phyloP scores from a whole-genome alignment of 2,329 filamentous ascomycete genomes.

The Botrytis paeoniae region DNA sequence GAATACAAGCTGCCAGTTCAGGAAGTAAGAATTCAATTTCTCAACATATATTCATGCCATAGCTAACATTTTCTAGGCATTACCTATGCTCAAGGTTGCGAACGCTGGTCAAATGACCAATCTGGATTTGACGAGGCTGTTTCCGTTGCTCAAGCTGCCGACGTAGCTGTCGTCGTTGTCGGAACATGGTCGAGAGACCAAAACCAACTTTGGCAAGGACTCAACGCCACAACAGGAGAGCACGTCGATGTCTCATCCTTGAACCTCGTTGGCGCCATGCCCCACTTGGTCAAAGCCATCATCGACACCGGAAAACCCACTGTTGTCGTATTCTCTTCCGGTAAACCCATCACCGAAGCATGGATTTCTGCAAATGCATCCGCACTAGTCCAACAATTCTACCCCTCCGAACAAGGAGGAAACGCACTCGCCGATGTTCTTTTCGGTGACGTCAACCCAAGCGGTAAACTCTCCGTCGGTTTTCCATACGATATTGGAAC shows the following conservation, averaged over 20 bases:
- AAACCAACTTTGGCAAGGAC: slow-evolving; percentile 63
- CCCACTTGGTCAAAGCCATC: slow-evolving; percentile 62
- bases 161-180: slow-evolving; percentile 70
- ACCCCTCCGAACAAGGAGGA: slow-evolving; percentile 76
- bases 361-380: slow-evolving; percentile 66
- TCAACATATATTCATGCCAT: neutral
- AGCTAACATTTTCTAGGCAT: slow-evolving; percentile 39
- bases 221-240: slow-evolving; percentile 74
- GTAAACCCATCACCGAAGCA: slow-evolving; percentile 69
- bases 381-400: slow-evolving; percentile 71
- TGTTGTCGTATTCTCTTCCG: slow-evolving; percentile 80
- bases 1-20: slow-evolving; percentile 59
- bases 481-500: slow-evolving; percentile 67
- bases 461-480: slow-evolving; percentile 67
- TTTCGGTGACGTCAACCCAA: slow-evolving; percentile 71
- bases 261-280: slow-evolving; percentile 68
- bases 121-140: slow-evolving; percentile 66
- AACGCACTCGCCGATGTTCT: slow-evolving; percentile 76
- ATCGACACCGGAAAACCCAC: slow-evolving; percentile 68
- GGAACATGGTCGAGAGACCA: slow-evolving; percentile 73
- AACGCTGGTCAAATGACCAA: slow-evolving; percentile 69
- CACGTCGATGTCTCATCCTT: slow-evolving; percentile 65
- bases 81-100: slow-evolving; percentile 67
- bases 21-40: slow-evolving; percentile 41
- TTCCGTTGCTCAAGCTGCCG: slow-evolving; percentile 61